Evolutionary conservation across 768 basidiomycete species (phyloP), one percentile per base, ranked within the genome.

Genomic region (Pisolithus microcarpus): DNA sequence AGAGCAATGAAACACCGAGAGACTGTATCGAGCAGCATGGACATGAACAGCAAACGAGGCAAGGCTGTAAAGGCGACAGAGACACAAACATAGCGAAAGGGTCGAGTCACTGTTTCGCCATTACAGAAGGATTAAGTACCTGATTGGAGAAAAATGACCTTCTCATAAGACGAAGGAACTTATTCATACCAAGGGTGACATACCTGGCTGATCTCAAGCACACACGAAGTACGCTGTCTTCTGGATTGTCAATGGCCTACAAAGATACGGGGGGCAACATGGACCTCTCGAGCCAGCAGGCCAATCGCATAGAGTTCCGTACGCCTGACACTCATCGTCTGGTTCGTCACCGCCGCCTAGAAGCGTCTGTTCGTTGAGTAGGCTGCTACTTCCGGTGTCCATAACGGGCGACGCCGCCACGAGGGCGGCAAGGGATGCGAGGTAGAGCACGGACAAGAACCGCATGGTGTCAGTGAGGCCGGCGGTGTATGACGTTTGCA

Each of bases 291-390:
- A 37, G 19, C 60, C 59, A 23, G 30, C 39, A 5, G 51, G 52
- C 56, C 52, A 58, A 26, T 58, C 52, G n/a, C 60, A 61, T 0
- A 61, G 13, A 5, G 43, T 24, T 7, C 55, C 55, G 8, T 43
- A 38, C n/a, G 19, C 26, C 2, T 9, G 15, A 24, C 19, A 24
- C 23, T 47, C 24, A 7, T 34, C 40, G 9, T 1, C 10, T 30
- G 30, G 30, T 43, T 39, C 37, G 18, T n/a, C 36, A 1, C n/a
- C 2, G 7, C 19, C 31, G 36, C 23, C 21, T 26, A 60, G 30
- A 3, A 19, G 18, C 6, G 51, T 19, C 21, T 58, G 61, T 9
- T 23, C 34, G 37, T 13, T 15, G 15, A 44, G 15, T 13, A 44
- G 1, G 16, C 24, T 44, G 23, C 26, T 44, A 23, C 43, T 43